Evolutionary conservation across 768 basidiomycete species (phyloP).

Genomic region (Boletus pseudo-olivaceus): DNA sequence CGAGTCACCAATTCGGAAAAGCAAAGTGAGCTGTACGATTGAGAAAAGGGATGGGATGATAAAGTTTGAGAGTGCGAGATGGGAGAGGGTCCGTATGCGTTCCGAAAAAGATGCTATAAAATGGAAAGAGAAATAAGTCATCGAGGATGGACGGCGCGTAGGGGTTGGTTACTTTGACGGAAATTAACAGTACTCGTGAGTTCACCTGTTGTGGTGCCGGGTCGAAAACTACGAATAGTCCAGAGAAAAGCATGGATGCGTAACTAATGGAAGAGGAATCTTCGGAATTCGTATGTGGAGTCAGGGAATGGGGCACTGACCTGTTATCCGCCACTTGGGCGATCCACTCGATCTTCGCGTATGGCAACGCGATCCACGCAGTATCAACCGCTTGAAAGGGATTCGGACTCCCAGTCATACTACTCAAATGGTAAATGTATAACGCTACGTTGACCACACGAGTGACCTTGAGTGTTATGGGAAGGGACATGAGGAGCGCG

Average conservation of each 20-base stretch:
- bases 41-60: constrained; percentile 26
- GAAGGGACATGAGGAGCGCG: constrained; percentile 11
- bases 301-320: constrained; percentile 2
- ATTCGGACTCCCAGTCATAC: not conserved
- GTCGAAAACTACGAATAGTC: constrained; percentile 5
- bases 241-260: constrained; percentile 26
- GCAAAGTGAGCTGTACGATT: constrained; percentile 20
- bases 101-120: constrained; percentile 10
- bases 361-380: constrained; percentile 20
- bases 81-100: constrained; percentile 19
- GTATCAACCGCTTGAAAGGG: not conserved
- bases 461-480: constrained; percentile 18
- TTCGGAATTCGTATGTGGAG: not conserved
- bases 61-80: constrained; percentile 28
- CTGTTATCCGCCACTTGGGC: constrained; percentile 27
- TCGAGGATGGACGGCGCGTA: not conserved
- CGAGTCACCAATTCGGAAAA: constrained; percentile 14
- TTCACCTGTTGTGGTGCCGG: not conserved
- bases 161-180: constrained; percentile 1
- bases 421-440: constrained; percentile 6
- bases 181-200: not conserved
- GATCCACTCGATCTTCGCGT: constrained; percentile 30
- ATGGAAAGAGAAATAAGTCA: not conserved
- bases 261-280: constrained; percentile 11
- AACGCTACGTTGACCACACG: constrained; percentile 18